phyloP scores from a whole-genome alignment of 805 yeast genomes.

The Monosporozyma servazzii region DNA sequence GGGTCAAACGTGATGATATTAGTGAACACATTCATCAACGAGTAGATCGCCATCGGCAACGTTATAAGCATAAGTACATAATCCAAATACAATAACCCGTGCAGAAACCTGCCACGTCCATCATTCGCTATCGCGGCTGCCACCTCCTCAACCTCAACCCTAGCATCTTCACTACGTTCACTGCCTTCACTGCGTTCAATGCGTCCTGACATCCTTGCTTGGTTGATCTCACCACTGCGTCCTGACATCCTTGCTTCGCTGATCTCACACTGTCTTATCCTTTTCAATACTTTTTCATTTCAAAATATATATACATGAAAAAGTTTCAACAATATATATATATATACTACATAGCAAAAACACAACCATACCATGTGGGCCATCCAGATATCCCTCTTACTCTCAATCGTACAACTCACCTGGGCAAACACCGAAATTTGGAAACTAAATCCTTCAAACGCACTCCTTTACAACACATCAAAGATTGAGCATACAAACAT shows the following conservation, averaged over 20 bases:
- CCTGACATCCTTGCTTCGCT: too few species aligned
- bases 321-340: not conserved
- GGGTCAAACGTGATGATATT: conserved; percentile 21
- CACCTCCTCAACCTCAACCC: too few species aligned
- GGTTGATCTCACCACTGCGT: too few species aligned
- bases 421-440: not conserved
- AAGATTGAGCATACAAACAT: too few species aligned
- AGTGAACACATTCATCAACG: conserved; percentile 22
- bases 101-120: conserved; percentile 10
- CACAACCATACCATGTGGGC: too few species aligned
- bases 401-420: not conserved
- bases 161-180: not conserved
- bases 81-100: conserved; percentile 23
- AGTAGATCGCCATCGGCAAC: conserved; percentile 28
- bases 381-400: too few species aligned
- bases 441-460: not conserved
- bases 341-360: too few species aligned
- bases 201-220: too few species aligned
- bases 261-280: too few species aligned
- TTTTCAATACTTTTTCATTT: too few species aligned
- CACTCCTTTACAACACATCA: not conserved
- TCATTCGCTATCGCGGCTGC: not conserved
- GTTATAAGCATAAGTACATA: conserved; percentile 21
- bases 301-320: too few species aligned
- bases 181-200: not conserved